Base-by-base conservation (phyloP, 176 grass and related monocot genomes). In the Areca catechu region DNA sequence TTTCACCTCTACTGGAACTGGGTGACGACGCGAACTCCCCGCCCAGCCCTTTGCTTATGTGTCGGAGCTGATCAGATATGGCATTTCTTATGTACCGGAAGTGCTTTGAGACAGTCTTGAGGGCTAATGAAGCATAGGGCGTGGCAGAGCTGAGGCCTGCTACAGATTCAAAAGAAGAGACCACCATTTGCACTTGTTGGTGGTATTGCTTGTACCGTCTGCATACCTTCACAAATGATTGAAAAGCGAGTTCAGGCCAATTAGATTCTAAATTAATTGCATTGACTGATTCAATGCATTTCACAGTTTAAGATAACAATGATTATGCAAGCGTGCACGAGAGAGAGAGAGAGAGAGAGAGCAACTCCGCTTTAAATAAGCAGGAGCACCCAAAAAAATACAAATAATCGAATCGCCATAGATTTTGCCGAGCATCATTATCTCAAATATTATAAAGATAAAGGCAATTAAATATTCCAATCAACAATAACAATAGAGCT, bases 141-240 rank as follows among this genome's bases (percentile, higher is more conserved):
- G 81, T 75, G 19, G 81, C 70, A 56, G 70, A 71, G 24, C 63
- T 74, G 1, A 76, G 71, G 51, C 82, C 82, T 16, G 76, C 69
- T 18, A 85, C 67, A 15, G 76, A 76, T 34, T 85, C 82, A 19
- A 85, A n/a, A 2, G 72, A 76, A 54, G 82, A 73, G 12, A 79
- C 67, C 51, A 80, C 82, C 72, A 76, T 85, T 61, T 85, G 82
- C 66, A 85, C 72, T 47, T 85, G 82, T 52, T 80, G 82, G 12
- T 72, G 76, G 20, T 76, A 80, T 3, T 80, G 82, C 61, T 69
- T 85, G 72, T 80, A 85, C 34, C 76, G 70, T 63, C 48, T 66
- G 72, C 67, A 68, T 29, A 80, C 67, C 82, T 85, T 56, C 28
- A 34, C 56, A 58, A 30, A 19, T 5, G 24, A 56, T 58, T 15